Evolutionary conservation across 805 yeast species (phyloP), one percentile per base, ranked within the genome.

Genomic region (Candida maris): DNA sequence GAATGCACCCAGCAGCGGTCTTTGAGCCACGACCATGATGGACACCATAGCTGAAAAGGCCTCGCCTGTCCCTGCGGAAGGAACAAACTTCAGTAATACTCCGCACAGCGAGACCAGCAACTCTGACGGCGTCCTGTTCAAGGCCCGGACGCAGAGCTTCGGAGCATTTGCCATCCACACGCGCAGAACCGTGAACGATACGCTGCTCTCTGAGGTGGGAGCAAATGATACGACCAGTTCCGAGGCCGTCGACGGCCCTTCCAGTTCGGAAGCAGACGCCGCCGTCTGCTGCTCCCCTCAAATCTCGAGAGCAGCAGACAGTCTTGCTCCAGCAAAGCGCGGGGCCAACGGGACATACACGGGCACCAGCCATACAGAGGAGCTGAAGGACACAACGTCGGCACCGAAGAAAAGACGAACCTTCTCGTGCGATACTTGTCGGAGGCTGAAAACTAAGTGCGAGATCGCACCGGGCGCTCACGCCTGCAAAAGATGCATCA

Each of bases 401-500:
- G 8, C 31, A 19, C 19, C 21, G 35, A 52, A 51, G 42, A 57
- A 49, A 34, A 49, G 59, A 32, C 44, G 53, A 17, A 38, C 46
- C 4, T 53, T 73, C 65, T 53, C 66, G 6, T 77, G 84, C 52
- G 62, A 61, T 10, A 61, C 66, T 12, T 77, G 84, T 44, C 61
- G 81, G 10, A 71, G 67, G 48, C 62, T 75, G 40, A 77, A 77
- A 50, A 77, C 82, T 2, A 64, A 80, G 39, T 77, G 84, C 52
- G 79, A 72, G 39, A 68, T 65, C 44, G 73, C 71, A 27, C 64
- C 67, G 0, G 48, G 57, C 2, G 49, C 53, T 9, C 66, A 64
- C 4, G 67, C 67, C 43, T 77, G 83, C 45, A 73, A 72, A 38
- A 60, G 81, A 19, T 77, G 84, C 44, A 59, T 56, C 28, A 64